Conservation (phyloP, 257 asterid species). For the Nicotiana undulata region DNA sequence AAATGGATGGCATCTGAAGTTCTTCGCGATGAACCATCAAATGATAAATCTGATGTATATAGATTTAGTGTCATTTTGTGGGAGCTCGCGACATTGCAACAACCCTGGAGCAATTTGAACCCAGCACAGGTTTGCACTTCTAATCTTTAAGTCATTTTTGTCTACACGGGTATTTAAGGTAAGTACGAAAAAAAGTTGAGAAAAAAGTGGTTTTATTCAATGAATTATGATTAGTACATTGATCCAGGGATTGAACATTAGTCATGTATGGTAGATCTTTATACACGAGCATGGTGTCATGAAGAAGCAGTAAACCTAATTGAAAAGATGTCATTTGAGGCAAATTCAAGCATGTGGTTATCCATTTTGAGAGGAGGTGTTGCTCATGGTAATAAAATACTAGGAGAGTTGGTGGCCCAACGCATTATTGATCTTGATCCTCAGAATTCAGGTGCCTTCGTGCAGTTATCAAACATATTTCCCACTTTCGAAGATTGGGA, state of each 20-base stretch:
- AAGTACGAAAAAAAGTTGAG: background rate
- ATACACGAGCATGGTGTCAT: constrained; percentile 55
- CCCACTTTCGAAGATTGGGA: constrained; percentile 76
- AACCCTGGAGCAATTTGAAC: constrained; percentile 83
- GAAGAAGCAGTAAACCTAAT: constrained; percentile 59
- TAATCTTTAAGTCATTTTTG: background rate
- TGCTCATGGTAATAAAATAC: constrained; percentile 46
- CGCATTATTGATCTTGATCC: constrained; percentile 62
- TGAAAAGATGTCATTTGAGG: constrained; percentile 41
- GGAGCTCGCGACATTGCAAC: constrained; percentile 88
- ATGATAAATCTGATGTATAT: constrained; percentile 91
- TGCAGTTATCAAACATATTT: constrained; percentile 66
- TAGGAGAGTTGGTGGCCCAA: constrained; percentile 43
- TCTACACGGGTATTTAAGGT: background rate
- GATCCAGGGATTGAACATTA: constrained; percentile 78
- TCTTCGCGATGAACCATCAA: constrained; percentile 91
- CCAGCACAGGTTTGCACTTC: constrained; percentile 85
- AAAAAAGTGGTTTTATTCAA: constrained; percentile 44
- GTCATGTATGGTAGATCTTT: constrained; percentile 88
- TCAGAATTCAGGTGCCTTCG: constrained; percentile 55
- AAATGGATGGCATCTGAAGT: constrained; percentile 99
- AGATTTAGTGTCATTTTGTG: constrained; percentile 95
- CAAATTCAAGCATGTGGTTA: constrained; percentile 74
- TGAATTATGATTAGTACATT: constrained; percentile 50
- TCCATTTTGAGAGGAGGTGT: constrained; percentile 73